A percentile compares a stretch with the other conserved stretches of the same genome.
Evolutionary conservation across 2,329 filamentous ascomycete genomes (phyloP).

Genomic region (Cytospora chrysosperma): DNA sequence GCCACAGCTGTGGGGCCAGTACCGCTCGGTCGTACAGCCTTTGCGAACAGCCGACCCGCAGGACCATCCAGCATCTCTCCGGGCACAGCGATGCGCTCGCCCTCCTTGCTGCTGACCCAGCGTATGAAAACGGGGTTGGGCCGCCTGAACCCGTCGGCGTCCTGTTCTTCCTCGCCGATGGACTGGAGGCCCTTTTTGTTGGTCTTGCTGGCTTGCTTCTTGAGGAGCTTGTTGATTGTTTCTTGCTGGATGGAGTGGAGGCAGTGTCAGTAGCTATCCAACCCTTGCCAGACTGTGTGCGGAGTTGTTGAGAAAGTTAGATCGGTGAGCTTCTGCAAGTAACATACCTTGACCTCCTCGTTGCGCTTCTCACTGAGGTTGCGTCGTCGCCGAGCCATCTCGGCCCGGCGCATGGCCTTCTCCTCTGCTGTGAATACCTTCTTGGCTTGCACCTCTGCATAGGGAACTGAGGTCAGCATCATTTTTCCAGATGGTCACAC

Average conservation of each 20-base stretch:
- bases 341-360: constrained; percentile 60
- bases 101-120: constrained; percentile 68
- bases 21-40: constrained; percentile 24
- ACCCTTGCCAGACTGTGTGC: background rate
- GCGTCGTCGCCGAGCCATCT: constrained; percentile 60
- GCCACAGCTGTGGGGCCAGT: constrained; percentile 26
- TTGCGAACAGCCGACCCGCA: constrained; percentile 57
- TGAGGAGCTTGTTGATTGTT: constrained; percentile 86
- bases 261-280: background rate
- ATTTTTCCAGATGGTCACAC: background rate
- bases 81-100: constrained; percentile 63
- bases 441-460: constrained; percentile 61
- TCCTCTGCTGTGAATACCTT: constrained; percentile 62
- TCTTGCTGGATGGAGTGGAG: constrained; percentile 44
- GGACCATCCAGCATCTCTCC: constrained; percentile 66
- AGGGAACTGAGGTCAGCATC: constrained; percentile 6
- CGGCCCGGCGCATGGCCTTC: constrained; percentile 59
- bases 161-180: constrained; percentile 49
- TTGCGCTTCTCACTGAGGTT: constrained; percentile 65
- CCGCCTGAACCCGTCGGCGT: constrained; percentile 38
- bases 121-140: constrained; percentile 64
- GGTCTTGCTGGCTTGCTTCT: constrained; percentile 79
- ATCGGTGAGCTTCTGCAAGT: background rate
- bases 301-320: background rate
- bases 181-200: constrained; percentile 51